Evolutionary conservation across 2,329 filamentous ascomycete species (phyloP), one percentile per base, ranked within the genome.

Genomic region (Clonostachys rhizophaga): DNA sequence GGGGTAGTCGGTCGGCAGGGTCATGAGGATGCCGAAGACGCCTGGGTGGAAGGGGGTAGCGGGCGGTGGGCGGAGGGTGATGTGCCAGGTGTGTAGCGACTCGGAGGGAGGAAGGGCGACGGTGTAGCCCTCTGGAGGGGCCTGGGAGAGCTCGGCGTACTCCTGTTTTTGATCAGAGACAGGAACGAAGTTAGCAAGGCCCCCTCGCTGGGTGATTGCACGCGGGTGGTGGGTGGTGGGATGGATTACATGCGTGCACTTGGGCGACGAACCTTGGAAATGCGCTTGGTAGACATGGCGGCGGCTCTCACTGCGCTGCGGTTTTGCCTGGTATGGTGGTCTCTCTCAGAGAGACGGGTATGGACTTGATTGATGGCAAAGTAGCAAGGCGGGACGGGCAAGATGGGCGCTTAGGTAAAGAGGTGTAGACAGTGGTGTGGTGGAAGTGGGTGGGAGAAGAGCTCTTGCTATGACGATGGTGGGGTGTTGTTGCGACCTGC

Each of bases 1-100:
- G 35, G 91, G 91, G 74, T 95, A 96, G 60, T 90, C 86, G 56
- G 74, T 70, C 13, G 91, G 90, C 11, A 96, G 82, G 39, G 69
- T 76, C 55, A 96, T 75, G 52, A 84, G 69, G 51, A 96, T 70
- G 55, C 81, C 80, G 78, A 90, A 96, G 54, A 71, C 72, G 60
- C 91, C 91, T 57, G 83, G 84, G 74, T 66, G 60, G 69, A 79
- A 83, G 54, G 68, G 58, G 4, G 72, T 71, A 35, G 54, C 49
- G 4, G 67, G 43, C 1, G 78, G 76, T 2, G 75, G 75, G 3
- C 57, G 39, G 48, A 82, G 65, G 14, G 62, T 65, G 52, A 78
- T 61, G 61, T 74, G 68, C 79, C 79, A 82, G 37, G 59, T 69
- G 68, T 76, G 69, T 47, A 83, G 64, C 62, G 78, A 64, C 43